These are phyloP conservation scores for Coniochaeta prunicola DNA, from an alignment of 2,329 filamentous ascomycete species.

Conservation along the genomic window DNA sequence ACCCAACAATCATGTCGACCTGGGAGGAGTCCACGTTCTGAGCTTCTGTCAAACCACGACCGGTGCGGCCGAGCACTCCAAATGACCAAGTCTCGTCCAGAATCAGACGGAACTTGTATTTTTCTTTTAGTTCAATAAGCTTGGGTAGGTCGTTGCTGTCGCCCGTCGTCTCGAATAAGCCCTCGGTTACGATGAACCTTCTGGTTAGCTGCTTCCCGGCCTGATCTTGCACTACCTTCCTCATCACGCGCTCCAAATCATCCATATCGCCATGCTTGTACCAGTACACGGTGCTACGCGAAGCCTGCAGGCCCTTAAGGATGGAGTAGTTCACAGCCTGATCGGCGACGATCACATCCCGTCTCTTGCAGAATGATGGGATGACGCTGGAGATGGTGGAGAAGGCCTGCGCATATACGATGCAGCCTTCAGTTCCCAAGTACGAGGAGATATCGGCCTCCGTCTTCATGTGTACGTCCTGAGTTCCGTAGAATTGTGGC, in stretches of 20 bases:
- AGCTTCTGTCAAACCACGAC: conserved; percentile 86
- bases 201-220: conserved; percentile 77
- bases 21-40: conserved; percentile 92
- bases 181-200: conserved; percentile 93
- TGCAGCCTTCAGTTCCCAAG: conserved; percentile 79
- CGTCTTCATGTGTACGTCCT: conserved; percentile 96
- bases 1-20: conserved; percentile 96
- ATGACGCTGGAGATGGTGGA: conserved; percentile 97
- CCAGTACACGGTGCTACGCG: conserved; percentile 84
- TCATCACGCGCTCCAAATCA: conserved; percentile 79
- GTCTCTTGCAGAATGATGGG: conserved; percentile 92
- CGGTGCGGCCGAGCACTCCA: conserved; percentile 84
- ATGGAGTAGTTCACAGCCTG: conserved; percentile 90
- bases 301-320: conserved; percentile 89
- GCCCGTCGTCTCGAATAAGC: conserved; percentile 83
- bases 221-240: conserved; percentile 82
- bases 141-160: conserved; percentile 80
- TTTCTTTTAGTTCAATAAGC: conserved; percentile 85
- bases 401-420: conserved; percentile 94
- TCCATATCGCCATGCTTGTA: conserved; percentile 96
- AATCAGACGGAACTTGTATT: conserved; percentile 96
- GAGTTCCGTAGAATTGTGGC: conserved; percentile 95
- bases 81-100: conserved; percentile 98
- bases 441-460: conserved; percentile 90
- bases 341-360: conserved; percentile 95